Base-by-base conservation (phyloP, 2,329 filamentous ascomycete species). In the Fusarium sp. region DNA sequence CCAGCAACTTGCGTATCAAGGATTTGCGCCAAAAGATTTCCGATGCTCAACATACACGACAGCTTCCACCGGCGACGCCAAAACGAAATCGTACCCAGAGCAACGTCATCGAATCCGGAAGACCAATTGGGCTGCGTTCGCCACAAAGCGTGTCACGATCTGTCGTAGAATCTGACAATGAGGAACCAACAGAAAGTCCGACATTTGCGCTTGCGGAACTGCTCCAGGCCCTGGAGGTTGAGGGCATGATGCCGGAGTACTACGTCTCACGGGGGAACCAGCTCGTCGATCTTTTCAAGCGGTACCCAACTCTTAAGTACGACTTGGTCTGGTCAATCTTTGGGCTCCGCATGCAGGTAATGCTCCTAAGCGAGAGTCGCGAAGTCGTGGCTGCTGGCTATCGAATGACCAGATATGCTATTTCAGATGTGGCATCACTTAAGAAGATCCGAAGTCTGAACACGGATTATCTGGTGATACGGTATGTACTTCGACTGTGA, bases 351-450 rank as follows among this genome's bases (percentile, higher is more conserved):
- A 95, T 98, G 85, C 96, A 99, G 82, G 91, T 94, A 75, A 97
- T 99, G 94, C 90, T 99, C 27, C 85, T 99, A 62, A 98, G 95
- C 79, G 95, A 98, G 75, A 98, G 93, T 80, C 91, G 95, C 73
- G 97, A 99, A 83, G 95, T 98, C 15, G 94, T 97, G 29, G 96
- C 96, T 31, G 94, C 96, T 46, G 96, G 94, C 3, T 99, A 98
- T 81, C 89, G 96, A 70, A 92, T 98, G 82, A 95, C 94, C 66
- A 90, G 96, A 80, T 97, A 98, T 82, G 93, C 95, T 55, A 96
- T 99, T 74, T 97, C 95, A 15, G 96, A 99, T 80, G 87, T 94
- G 38, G 91, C 91, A 50, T 99, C 96, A 6, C 86, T 99, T 29
- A 93, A 93, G 79, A 97, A 92, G 54, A 97, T 99, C 68, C 90